Evolutionary conservation across 306 rosid genomes (phyloP), one percentile per base, ranked within the genome.

Genomic region (Urtica urens): DNA sequence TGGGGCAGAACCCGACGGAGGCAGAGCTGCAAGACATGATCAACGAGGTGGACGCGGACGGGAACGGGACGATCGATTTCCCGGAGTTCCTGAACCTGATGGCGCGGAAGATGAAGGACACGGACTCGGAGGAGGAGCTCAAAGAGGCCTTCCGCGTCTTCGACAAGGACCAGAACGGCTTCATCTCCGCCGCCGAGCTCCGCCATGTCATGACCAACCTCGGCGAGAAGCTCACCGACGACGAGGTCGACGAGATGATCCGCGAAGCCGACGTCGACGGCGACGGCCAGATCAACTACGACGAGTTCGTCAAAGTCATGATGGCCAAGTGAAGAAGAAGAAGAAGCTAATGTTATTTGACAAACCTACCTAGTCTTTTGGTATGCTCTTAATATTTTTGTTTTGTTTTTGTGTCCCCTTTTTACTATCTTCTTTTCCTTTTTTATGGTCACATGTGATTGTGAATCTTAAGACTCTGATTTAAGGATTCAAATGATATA

Each of bases 1-100:
- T 83, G 41, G 94, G 94, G 27, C 94, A 83, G 72, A 83, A 83
- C 61, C 94, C 94, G 35, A 83, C 94, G 0, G 94, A 83, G 61
- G 94, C 94, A 33, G 94, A 83, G 69, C 88, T 83, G 15, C 94
- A 83, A 66, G 94, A 83, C 75, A 83, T 83, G 94, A 80, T 83
- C 31, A 83, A 77, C 27, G 94, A 83, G 24, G 94, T 83, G 1
- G 94, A 83, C 57, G 90, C 90, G 1, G 94, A 83, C 46, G 94
- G 94, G 0, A 83, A 83, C 5, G 90, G 94, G 5, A 80, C 94
- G 25, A 83, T 80, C 7, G 94, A 83, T 55, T 83, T 83, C 51
- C 94, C 94, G 0, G 94, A 83, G 61, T 83, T 83, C 54, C 73
- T 83, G 26, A 83, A 83, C 52, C 94, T 83, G 6, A 83, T 83